A percentile compares a stretch with the other conserved stretches of the same genome.
phyloP scores from a whole-genome alignment of 1,284 basidiomycete species.

The Crepidotus sp. region DNA sequence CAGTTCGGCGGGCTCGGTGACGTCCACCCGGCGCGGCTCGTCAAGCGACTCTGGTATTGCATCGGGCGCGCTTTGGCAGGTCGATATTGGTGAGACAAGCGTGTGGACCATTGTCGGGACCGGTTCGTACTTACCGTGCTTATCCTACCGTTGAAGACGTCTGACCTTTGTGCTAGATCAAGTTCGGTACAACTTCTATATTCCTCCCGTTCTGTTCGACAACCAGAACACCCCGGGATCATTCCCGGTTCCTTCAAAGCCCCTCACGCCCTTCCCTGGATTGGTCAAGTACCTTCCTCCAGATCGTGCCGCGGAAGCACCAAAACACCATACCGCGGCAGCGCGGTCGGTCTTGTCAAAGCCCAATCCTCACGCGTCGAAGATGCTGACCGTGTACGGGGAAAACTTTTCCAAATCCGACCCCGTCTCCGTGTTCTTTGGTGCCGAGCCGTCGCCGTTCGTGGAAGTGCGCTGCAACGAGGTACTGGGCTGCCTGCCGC shows the following conservation, averaged over 20 bases:
- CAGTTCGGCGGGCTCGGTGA: constrained; percentile 64
- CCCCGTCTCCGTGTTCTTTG: constrained; percentile 79
- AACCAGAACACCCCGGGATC: constrained; percentile 61
- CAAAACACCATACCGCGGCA: constrained; percentile 54
- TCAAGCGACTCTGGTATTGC: constrained; percentile 56
- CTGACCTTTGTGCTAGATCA: constrained; percentile 43
- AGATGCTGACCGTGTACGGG: constrained; percentile 82
- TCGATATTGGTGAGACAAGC: constrained; percentile 82
- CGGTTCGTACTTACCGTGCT: constrained; percentile 39
- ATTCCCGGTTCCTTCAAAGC: constrained; percentile 70
- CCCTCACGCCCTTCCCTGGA: constrained; percentile 79
- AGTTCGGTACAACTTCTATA: constrained; percentile 86
- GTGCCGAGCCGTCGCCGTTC: constrained; percentile 76
- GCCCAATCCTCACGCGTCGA: constrained; percentile 60
- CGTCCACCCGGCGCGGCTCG: constrained; percentile 54
- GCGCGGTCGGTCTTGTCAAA: constrained; percentile 62
- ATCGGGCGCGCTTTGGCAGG: constrained; percentile 78
- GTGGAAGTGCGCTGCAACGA: constrained; percentile 86
- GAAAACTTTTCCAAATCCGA: constrained; percentile 81
- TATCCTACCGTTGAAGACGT: constrained; percentile 2
- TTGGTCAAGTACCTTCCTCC: constrained; percentile 82
- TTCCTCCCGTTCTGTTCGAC: constrained; percentile 77
- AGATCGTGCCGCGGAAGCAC: constrained; percentile 67
- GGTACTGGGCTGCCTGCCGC: constrained; percentile 74
- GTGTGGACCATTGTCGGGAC: constrained; percentile 92